phyloP scores from a whole-genome alignment of 2,329 filamentous ascomycete genomes.

The Sclerotinia spermophila region DNA sequence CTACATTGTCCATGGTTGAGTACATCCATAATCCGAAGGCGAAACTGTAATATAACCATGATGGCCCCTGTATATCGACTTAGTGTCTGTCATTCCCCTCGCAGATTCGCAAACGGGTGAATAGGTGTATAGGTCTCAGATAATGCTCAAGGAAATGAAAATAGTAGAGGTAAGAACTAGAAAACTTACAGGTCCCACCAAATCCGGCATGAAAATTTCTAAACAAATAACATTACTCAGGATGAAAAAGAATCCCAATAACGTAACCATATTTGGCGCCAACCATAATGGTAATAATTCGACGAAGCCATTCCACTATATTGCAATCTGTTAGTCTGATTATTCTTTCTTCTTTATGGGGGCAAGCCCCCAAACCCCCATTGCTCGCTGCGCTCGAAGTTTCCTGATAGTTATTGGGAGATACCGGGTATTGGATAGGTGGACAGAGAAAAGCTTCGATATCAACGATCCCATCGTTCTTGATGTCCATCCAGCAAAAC shows the following conservation, averaged over 20 bases:
- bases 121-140: neutral
- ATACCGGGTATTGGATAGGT: neutral
- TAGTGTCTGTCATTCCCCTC: conserved; percentile 19
- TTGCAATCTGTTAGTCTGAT: conserved; percentile 25
- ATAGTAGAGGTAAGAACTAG: neutral
- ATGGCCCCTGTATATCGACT: conserved; percentile 60
- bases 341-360: neutral
- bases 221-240: conserved; percentile 73
- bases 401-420: neutral
- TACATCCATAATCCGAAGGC: conserved; percentile 97
- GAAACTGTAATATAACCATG: conserved; percentile 95
- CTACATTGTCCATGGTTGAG: conserved; percentile 98
- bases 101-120: neutral
- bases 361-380: neutral
- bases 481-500: neutral
- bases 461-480: neutral
- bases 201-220: conserved; percentile 79
- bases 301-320: conserved; percentile 94
- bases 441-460: neutral
- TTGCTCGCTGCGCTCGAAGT: neutral
- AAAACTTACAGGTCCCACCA: conserved; percentile 75
- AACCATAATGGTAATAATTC: conserved; percentile 92
- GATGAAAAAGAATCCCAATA: conserved; percentile 93
- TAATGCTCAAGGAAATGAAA: neutral
- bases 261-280: conserved; percentile 95